phyloP scores from a whole-genome alignment of 148 eudicot genomes.

The Fagopyrum tataricum region DNA sequence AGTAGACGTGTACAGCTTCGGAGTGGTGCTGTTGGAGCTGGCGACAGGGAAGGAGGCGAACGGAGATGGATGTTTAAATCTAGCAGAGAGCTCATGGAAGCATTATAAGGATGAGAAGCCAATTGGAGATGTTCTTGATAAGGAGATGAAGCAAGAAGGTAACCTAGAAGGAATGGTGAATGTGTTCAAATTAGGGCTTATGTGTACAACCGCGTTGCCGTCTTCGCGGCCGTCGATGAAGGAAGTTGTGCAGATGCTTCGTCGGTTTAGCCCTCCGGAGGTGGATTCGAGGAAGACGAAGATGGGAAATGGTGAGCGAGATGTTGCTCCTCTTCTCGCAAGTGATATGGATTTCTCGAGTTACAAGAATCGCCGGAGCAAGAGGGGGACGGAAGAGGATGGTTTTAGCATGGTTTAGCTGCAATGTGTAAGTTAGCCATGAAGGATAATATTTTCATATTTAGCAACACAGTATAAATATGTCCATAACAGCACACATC shows the following conservation, averaged over 20 bases:
- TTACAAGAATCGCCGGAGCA: background rate
- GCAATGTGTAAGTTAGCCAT: background rate
- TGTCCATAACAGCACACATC: no score
- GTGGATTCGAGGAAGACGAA: background rate
- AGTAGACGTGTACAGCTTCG: slow-evolving; percentile 69
- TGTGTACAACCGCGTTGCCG: slow-evolving; percentile 48
- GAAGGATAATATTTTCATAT: background rate
- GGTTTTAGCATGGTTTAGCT: slow-evolving; percentile 5
- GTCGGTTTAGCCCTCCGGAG: slow-evolving; percentile 16
- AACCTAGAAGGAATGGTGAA: slow-evolving; percentile 43
- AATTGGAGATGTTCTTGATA: slow-evolving; percentile 32
- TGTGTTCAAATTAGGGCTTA: slow-evolving; percentile 58
- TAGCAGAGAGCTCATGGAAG: slow-evolving; percentile 78
- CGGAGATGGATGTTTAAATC: slow-evolving; percentile 51
- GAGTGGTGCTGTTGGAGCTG: slow-evolving; percentile 71
- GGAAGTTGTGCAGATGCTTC: slow-evolving; percentile 51
- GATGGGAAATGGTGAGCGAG: background rate
- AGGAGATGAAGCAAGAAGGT: slow-evolving; percentile 28
- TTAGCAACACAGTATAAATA: no score
- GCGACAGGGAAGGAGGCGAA: slow-evolving; percentile 56
- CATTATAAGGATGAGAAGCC: slow-evolving; percentile 42
- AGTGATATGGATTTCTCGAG: background rate
- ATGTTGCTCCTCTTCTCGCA: slow-evolving; percentile 8
- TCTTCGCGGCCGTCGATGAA: slow-evolving; percentile 64
- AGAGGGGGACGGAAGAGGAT: background rate